Base-by-base conservation (phyloP, 495 filamentous ascomycete species). In the Hamigera avellanea region DNA sequence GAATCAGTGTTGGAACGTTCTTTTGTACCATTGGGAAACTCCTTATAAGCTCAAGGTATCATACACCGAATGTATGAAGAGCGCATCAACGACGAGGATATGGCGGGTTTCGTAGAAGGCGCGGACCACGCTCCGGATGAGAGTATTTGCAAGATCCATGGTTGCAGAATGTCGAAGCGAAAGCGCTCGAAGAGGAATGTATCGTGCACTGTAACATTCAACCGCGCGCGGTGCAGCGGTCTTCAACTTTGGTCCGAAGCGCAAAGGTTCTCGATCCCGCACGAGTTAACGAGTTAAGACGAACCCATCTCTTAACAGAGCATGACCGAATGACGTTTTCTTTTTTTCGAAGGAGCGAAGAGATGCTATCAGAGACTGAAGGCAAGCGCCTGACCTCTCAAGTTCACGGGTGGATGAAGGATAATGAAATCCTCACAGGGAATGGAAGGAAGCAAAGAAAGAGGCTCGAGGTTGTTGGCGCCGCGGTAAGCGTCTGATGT, bases 51-150 rank as follows among this genome's bases (percentile, higher is more conserved):
- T 26, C 14, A 19, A 26, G 14, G 13, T 26, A 25, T 37, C 80
- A 53, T 72, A 83, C 76, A 83, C 83, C 42, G 82, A 86, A 63
- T 99, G 91, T 25, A 87, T 75, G 46, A 93, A 77, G 35, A 99
- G 73, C 37, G 93, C 87, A 71, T 99, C 91, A 23, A 99, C 62
- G 13, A 95, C 76, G 18, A 95, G 73, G 41, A 93, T 81, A 48
- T 94, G 81, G 40, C 86, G 76, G 33, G 81, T 87, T 35, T 86
- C 76, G 65, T 93, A 93, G 72, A 99, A 96, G 37, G 87, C 80
- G 53, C 91, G 89, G 40, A 78, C 80, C 35, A 88, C 80, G 48
- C 75, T 89, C 53, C 87, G 83, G 37, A 96, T 78, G 43, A 99
- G 80, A 10, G 79, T 78, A 54, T 85, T 83, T 23, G 87, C 85